Conservation (phyloP, 768 basidiomycete genomes). For the Krasilnikovozyma curviuscula region DNA sequence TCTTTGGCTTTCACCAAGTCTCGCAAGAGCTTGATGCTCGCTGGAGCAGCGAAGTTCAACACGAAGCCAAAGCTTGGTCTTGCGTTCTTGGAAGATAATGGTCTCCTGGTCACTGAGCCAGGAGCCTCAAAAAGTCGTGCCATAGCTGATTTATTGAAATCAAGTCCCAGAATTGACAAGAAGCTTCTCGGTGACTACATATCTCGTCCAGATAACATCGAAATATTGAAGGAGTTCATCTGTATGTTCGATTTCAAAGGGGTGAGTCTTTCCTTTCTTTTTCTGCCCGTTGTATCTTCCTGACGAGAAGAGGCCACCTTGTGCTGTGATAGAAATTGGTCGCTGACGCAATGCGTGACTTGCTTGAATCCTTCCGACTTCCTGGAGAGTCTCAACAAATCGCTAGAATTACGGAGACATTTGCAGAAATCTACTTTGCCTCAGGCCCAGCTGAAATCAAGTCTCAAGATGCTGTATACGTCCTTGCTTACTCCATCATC, state of each 20-base stretch:
- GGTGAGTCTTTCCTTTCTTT: slow-evolving; percentile 32
- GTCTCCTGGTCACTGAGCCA: slow-evolving; percentile 40
- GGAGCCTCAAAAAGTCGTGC: slow-evolving; percentile 30
- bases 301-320: neutral
- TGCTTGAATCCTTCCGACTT: slow-evolving; percentile 79
- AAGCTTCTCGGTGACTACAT: slow-evolving; percentile 82
- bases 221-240: slow-evolving; percentile 70
- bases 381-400: slow-evolving; percentile 95
- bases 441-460: slow-evolving; percentile 72
- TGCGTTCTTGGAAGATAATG: slow-evolving; percentile 77
- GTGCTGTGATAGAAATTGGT: slow-evolving; percentile 51
- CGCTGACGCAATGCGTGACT: slow-evolving; percentile 86
- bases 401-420: slow-evolving; percentile 76
- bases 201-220: slow-evolving; percentile 68
- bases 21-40: slow-evolving; percentile 63
- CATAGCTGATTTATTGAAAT: slow-evolving; percentile 71
- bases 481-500: slow-evolving; percentile 85
- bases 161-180: slow-evolving; percentile 70
- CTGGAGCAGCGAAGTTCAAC: slow-evolving; percentile 75
- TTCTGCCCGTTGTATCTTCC: neutral
- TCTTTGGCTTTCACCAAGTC: slow-evolving; percentile 48
- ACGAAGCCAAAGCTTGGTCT: slow-evolving; percentile 77
- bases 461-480: slow-evolving; percentile 78
- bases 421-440: slow-evolving; percentile 77
- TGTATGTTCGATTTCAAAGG: slow-evolving; percentile 71